Evolutionary conservation across 2,329 filamentous ascomycete species (phyloP).

Genomic region (Ceratocystis ficicola): DNA sequence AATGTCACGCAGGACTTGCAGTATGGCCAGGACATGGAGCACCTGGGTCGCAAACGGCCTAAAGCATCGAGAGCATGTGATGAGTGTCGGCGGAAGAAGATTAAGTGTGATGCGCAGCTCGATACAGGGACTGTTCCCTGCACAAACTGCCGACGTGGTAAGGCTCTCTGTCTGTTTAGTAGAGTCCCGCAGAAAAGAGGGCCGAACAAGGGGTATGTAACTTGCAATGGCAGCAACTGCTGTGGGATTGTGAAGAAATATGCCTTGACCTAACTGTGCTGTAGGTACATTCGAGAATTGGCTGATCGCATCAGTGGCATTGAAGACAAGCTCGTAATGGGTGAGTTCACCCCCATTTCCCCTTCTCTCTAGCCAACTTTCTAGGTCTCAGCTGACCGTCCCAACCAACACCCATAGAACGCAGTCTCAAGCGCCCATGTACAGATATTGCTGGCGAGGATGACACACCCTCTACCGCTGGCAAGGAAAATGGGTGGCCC

Average conservation of each 20-base stretch:
- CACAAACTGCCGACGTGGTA: constrained; percentile 66
- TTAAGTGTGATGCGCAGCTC: constrained; percentile 71
- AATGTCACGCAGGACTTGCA: constrained; percentile 24
- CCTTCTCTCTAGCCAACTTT: too few species aligned
- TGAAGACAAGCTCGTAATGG: constrained; percentile 58
- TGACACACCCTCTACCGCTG: not conserved
- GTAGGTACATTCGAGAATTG: constrained; percentile 82
- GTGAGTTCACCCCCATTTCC: constrained; percentile 4
- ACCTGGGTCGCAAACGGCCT: constrained; percentile 58
- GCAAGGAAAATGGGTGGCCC: not conserved
- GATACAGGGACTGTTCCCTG: constrained; percentile 64
- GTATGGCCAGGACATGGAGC: constrained; percentile 24
- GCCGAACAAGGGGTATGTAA: constrained; percentile 73
- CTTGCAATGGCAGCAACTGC: constrained; percentile 30
- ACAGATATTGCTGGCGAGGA: constrained; percentile 37
- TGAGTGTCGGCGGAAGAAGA: constrained; percentile 79
- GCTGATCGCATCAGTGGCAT: constrained; percentile 73
- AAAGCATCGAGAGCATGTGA: constrained; percentile 85
- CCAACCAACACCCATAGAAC: constrained; percentile 7
- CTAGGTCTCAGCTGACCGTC: not conserved
- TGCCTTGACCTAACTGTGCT: constrained; percentile 22
- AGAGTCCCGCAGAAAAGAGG: constrained; percentile 79
- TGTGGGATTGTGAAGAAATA: constrained; percentile 9
- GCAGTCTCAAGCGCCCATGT: constrained; percentile 35
- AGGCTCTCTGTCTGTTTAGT: constrained; percentile 72